These are phyloP conservation scores for Boletellus sp. DNA, from an alignment of 1,284 basidiomycete genomes.

Conservation along the genomic window DNA sequence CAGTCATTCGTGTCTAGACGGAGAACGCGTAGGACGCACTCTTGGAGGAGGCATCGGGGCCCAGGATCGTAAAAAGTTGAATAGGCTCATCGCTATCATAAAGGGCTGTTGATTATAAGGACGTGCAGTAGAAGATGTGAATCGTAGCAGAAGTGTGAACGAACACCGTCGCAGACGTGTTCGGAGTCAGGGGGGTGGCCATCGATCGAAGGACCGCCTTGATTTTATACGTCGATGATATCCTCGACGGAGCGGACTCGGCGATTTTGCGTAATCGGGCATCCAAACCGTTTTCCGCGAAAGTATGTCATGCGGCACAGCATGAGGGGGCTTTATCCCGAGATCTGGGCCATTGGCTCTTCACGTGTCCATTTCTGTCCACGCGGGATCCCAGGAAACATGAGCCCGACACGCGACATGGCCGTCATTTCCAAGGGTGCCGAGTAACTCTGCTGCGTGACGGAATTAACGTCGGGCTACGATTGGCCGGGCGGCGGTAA, in stretches of 20 bases:
- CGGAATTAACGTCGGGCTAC: slow-evolving; percentile 3
- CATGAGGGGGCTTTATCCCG: slow-evolving; percentile 1
- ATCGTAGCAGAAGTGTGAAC: slow-evolving; percentile 14
- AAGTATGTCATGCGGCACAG: slow-evolving; percentile 14
- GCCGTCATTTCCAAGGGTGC: slow-evolving; percentile 2
- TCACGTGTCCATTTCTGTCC: slow-evolving; percentile 16
- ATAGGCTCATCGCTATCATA: slow-evolving; percentile 36
- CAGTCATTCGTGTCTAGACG: slow-evolving; percentile 2
- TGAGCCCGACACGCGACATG: slow-evolving; percentile 13
- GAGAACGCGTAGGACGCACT: slow-evolving; percentile 21
- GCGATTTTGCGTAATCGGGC: slow-evolving; percentile 24
- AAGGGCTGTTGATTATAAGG: slow-evolving; percentile 26
- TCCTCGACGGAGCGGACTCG: slow-evolving; percentile 23
- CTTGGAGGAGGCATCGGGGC: slow-evolving; percentile 23
- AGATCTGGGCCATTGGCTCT: slow-evolving; percentile 1
- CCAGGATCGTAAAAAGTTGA: slow-evolving; percentile 36
- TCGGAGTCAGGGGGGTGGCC: slow-evolving; percentile 16
- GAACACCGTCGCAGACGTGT: slow-evolving; percentile 25
- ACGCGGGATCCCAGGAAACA: slow-evolving; percentile 18
- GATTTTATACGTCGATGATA: slow-evolving; percentile 28
- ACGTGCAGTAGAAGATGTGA: slow-evolving; percentile 13
- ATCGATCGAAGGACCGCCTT: slow-evolving; percentile 16
- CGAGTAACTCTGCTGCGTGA: slow-evolving; percentile 7
- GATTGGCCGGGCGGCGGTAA: slow-evolving; percentile 19
- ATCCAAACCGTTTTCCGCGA: slow-evolving; percentile 5